Evolutionary conservation across 768 basidiomycete genomes (phyloP), one percentile per base, ranked within the genome.

Genomic region (Suillus subluteus): DNA sequence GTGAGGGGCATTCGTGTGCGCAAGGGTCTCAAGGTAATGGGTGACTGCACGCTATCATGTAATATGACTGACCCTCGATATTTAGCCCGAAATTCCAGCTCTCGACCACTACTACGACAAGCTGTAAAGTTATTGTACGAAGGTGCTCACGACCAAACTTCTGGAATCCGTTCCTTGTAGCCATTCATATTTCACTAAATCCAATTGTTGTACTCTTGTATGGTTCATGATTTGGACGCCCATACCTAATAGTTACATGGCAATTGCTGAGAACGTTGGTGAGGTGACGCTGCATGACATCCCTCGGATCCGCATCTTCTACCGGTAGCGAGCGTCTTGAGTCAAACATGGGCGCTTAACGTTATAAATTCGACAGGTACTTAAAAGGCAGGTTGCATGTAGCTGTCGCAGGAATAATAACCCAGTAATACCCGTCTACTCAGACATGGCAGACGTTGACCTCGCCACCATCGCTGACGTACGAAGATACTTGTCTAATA

Each of bases 31-130:
- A 97, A 96, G 89, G 90, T 90, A 72, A 44, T 80, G 62, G 23
- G 62, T 23, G 41, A 46, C 43, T 26, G 32, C 50, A 26, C 32
- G 61, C 12, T 62, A 21, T 37, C 18, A 6, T 48, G 3, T 3
- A 44, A 13, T 61, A 35, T 35, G 26, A 16, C 40, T 52, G 16
- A 63, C 54, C 75, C n/a, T 74, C 59, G 30, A 15, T 62, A 46
- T 71, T 15, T 69, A 93, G 93, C 91, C 92, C 73, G 96, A 97
- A 15, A 91, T 96, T 64, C 96, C 95, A 55, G 58, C 91, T 64
- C 86, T 95, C 71, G 94, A 95, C 79, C 87, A 87, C 43, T 98
- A 96, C 84, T 96, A 96, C 84, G 96, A 97, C 87, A 97, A 96
- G 85, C 82, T 91, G 78, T 94, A 86, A 86, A 70, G 68, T 52